Evolutionary conservation across 2,329 filamentous ascomycete genomes (phyloP), one percentile per base, ranked within the genome.

Genomic region (Cercospora sp.): DNA sequence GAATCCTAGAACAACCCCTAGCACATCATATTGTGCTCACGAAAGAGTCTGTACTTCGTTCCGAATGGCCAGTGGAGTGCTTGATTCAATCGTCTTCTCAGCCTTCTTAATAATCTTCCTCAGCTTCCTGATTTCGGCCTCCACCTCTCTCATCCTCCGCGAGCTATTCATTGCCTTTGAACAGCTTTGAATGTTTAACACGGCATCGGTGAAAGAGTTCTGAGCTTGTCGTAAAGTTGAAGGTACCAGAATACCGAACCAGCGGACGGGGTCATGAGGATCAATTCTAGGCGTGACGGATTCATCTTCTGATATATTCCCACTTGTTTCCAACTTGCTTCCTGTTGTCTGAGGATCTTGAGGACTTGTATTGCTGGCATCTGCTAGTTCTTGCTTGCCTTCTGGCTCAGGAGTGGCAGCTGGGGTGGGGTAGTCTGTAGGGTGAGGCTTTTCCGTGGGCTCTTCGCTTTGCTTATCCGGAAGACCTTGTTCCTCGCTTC

Each of bases 101-200:
- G 73, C 71, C 72, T 81, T 84, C 71, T 79, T 79, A 5, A 84
- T 75, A 24, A 78, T 76, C 73, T 86, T 87, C 71, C 83, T 79
- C 61, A 81, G 65, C 66, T 90, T 82, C 43, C 90, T 84, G 64
- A 94, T 88, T 72, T 90, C 86, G 62, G 89, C 87, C 80, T 93
- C 91, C 5, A 91, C 77, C n/a, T 80, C 80, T 13, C 83, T 82
- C 85, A 94, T 88, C 74, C 88, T 84, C 30, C 83, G 82, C 40
- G 84, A 82, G n/a, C 91, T 78, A 1, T 84, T 85, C 6, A 84
- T 84, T 8, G 93, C 80, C 45, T 80, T 79, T 1, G 88, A 85
- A 2, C 93, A 78, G 3, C 89, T 77, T 0, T 83, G 79, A 65
- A 88, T 85, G 7, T 88, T 85, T 2, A 67, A 28, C 3, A 92